Base-by-base conservation (phyloP, 2,329 filamentous ascomycete genomes). In the Trichoderma atrobrunneum region DNA sequence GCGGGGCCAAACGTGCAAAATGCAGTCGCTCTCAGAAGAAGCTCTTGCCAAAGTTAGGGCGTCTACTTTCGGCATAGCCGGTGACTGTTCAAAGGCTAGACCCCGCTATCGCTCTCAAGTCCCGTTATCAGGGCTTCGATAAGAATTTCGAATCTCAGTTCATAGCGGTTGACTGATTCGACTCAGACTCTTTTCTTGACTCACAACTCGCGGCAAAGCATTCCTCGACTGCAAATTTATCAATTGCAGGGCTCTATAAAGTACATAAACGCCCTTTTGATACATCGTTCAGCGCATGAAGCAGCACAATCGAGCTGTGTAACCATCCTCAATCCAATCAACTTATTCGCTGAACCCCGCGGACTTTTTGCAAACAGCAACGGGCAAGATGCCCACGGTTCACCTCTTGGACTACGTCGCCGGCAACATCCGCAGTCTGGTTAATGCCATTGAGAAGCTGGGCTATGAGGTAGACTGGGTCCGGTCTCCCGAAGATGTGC, bases 401-500 rank as follows among this genome's bases (percentile, higher is more conserved):
- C 89, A 95, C 83, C 84, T 96, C 70, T 83, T 92, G 77, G 87
- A 98, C 85, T 98, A 98, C 81, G 95, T 98, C 76, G 95, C 96
- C 74, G 96, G 96, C 79, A 99, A 99, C 82, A 91, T 99, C 77
- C 92, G 95, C 75, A 98, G 95, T 75, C 89, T 99, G 78, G 95
- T 95, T 80, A 99, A 99, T 86, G 96, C 95, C 78, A 97, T 99
- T 79, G 95, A 99, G 82, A 97, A 96, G 83, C 88, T 95, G 72
- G 96, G 96, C 74, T 98, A 95, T 81, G 89, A 93, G 59, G 93
- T 99, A 61, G 93, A 96, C 85, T 98, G 95, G 96, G 87, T 99
- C 76, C 92, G 88, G 78, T 90, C 90, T 39, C 96, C 96, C 5
- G 90, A 92, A 77, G 94, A 98, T 82, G 90, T 99, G 70, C 85